phyloP scores from a whole-genome alignment of 257 asterid species.

The Penstemon davidsonii region DNA sequence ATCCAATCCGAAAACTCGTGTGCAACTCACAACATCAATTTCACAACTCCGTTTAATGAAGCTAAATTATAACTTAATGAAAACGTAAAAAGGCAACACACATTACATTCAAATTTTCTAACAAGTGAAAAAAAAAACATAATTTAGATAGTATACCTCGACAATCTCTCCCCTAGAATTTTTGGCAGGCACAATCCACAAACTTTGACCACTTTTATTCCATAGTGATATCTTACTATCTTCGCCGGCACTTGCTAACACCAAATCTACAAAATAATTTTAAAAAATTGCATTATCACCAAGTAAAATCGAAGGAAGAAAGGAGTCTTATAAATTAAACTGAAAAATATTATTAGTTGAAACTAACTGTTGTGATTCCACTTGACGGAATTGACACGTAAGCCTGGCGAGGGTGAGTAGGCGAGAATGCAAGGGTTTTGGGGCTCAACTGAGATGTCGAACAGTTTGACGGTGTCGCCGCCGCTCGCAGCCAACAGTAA shows the following conservation, averaged over 20 bases:
- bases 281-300: not conserved
- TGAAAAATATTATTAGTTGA: slow-evolving; percentile 11
- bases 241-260: slow-evolving; percentile 91
- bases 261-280: slow-evolving; percentile 87
- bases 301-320: slow-evolving; percentile 8
- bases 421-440: slow-evolving; percentile 85
- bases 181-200: slow-evolving; percentile 80
- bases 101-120: too few relatives aligned
- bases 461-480: slow-evolving; percentile 91
- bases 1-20: not conserved
- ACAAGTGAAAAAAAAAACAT: not conserved
- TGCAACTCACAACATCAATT: not conserved
- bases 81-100: too few relatives aligned
- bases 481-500: slow-evolving; percentile 72
- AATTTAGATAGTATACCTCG: slow-evolving; percentile 62
- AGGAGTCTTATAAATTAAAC: not conserved
- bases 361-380: slow-evolving; percentile 96
- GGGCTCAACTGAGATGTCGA: slow-evolving; percentile 79
- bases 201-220: slow-evolving; percentile 77
- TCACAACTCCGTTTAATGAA: not conserved
- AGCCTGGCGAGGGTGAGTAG: slow-evolving; percentile 71
- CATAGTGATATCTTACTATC: slow-evolving; percentile 78
- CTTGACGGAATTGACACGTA: slow-evolving; percentile 76
- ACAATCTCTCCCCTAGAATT: slow-evolving; percentile 59
- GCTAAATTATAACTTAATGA: too few relatives aligned